A percentile compares a stretch with the other conserved stretches of the same genome.
Evolutionary conservation across 1,284 basidiomycete species (phyloP).

Genomic region (Violaceomyces palustris): DNA sequence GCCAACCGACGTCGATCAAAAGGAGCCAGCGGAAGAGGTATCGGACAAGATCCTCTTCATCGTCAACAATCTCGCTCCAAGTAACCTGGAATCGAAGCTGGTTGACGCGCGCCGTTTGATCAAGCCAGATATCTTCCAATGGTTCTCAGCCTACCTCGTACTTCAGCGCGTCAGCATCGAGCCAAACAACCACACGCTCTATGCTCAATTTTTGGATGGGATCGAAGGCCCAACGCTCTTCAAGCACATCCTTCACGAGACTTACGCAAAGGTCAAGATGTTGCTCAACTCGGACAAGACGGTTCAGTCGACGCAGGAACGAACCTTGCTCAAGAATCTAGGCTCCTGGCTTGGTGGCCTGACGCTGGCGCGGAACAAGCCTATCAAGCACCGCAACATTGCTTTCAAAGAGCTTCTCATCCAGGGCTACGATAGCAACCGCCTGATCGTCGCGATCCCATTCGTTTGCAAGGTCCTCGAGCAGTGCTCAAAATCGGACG

Average conservation of each 20-base stretch:
- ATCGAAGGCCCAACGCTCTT: constrained; percentile 54
- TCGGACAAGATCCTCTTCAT: constrained; percentile 96
- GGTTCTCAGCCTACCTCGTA: constrained; percentile 97
- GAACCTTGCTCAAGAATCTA: constrained; percentile 84
- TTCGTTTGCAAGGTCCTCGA: constrained; percentile 97
- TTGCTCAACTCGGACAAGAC: constrained; percentile 91
- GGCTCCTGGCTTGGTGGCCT: constrained; percentile 91
- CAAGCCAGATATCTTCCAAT: constrained; percentile 56
- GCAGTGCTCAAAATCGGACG: constrained; percentile 77
- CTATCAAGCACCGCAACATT: constrained; percentile 87
- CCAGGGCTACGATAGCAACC: constrained; percentile 88
- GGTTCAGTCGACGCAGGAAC: constrained; percentile 73
- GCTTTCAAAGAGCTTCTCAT: constrained; percentile 94
- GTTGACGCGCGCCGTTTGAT: constrained; percentile 35
- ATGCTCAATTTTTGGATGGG: constrained; percentile 85
- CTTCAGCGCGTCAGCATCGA: constrained; percentile 93
- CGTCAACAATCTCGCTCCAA: constrained; percentile 93
- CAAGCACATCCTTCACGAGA: constrained; percentile 80
- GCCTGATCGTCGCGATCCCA: constrained; percentile 89
- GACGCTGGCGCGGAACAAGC: constrained; percentile 84
- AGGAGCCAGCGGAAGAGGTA: constrained; percentile 72
- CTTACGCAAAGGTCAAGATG: constrained; percentile 69
- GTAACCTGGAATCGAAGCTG: constrained; percentile 74
- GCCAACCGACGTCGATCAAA: constrained; percentile 51
- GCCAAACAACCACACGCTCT: constrained; percentile 93